Base-by-base conservation (phyloP, 1,139 yeast genomes). In the Magnusiomyces tetraspermus region DNA sequence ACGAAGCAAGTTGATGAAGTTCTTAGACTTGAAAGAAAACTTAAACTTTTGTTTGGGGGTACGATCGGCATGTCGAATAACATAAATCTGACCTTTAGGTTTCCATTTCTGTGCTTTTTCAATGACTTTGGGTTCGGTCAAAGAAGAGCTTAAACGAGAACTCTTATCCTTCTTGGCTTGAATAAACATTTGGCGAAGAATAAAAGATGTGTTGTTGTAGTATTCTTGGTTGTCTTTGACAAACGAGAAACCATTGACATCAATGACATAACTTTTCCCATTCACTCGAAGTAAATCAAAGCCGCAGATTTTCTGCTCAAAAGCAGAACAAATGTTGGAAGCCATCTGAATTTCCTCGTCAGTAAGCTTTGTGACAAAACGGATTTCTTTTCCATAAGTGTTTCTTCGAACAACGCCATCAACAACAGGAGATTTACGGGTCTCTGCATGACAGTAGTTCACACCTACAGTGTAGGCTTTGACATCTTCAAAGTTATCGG, bases 21-120 rank as follows among this genome's bases (percentile, higher is more conserved):
- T 76, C 13, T 89, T 90, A 1, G 95, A n/a, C n/a, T n/a, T n/a
- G n/a, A n/a, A n/a, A n/a, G n/a, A n/a, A n/a, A n/a, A n/a, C n/a
- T n/a, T n/a, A 74, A 94, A 88, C 67, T 94, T 94, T 70, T 94
- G 98, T 66, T 94, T 94, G n/a, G 98, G 98, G 0, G 98, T 94
- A 67, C 99, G 80, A 67, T 94, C 99, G 3, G 98, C 98, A 69
- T 94, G 99, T 63, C 99, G 80, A 52, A 94, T 84, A 36, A 92
- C 95, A 31, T 85, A 79, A 11, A 92, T 96, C 71, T 86, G 74
- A 8, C 97, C 97, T 68, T 94, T 94, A 67, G 92, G 84, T 3
- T 86, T 88, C 99, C 99, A 94, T 68, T 92, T 92, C 66, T 90
- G 97, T 61, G 85, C 85, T 69, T 87, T 86, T 60, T 86, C 92